Evolutionary conservation across 2,329 filamentous ascomycete species (phyloP).

Genomic region (Cordyceps tenuipes): DNA sequence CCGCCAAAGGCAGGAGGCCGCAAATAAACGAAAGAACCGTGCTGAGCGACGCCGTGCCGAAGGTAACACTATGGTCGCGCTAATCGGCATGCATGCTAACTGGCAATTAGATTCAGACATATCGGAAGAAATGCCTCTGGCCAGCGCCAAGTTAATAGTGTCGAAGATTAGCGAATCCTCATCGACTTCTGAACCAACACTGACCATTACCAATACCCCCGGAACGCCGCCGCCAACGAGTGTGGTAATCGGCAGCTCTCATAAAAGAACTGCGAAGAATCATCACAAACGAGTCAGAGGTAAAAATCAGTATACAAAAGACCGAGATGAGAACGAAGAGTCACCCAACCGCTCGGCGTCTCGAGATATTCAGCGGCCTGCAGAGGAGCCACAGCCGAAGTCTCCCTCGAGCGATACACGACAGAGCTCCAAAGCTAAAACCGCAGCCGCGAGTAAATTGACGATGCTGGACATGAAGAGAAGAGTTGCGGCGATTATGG

Average conservation of each 20-base stretch:
- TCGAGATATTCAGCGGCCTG: slow-evolving; percentile 35
- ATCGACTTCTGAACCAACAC: slow-evolving; percentile 21
- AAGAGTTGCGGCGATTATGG: slow-evolving; percentile 73
- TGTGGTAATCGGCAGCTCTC: slow-evolving; percentile 36
- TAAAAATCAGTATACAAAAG: slow-evolving; percentile 76
- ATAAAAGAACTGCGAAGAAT: slow-evolving; percentile 53
- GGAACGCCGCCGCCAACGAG: slow-evolving; percentile 38
- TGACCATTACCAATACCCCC: slow-evolving; percentile 22
- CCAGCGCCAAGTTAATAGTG: slow-evolving; percentile 24
- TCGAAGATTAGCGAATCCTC: slow-evolving; percentile 25
- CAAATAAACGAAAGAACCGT: slow-evolving; percentile 71
- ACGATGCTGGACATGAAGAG: slow-evolving; percentile 85
- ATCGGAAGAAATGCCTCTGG: slow-evolving; percentile 56
- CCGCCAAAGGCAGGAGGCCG: slow-evolving; percentile 62
- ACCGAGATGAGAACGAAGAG: slow-evolving; percentile 54
- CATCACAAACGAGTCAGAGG: slow-evolving; percentile 60
- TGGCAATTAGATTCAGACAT: slow-evolving; percentile 56
- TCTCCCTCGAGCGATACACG: slow-evolving; percentile 39
- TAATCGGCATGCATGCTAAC: slow-evolving; percentile 12
- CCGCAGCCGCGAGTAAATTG: slow-evolving; percentile 54
- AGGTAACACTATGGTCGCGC: slow-evolving; percentile 42
- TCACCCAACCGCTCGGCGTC: slow-evolving; percentile 50
- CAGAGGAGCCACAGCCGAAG: slow-evolving; percentile 31
- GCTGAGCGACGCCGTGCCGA: slow-evolving; percentile 74
- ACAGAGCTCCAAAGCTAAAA: slow-evolving; percentile 43